Evolutionary conservation across 176 grass and related monocot species (phyloP), one percentile per base, ranked within the genome.

Genomic region (Eleusine indica): DNA sequence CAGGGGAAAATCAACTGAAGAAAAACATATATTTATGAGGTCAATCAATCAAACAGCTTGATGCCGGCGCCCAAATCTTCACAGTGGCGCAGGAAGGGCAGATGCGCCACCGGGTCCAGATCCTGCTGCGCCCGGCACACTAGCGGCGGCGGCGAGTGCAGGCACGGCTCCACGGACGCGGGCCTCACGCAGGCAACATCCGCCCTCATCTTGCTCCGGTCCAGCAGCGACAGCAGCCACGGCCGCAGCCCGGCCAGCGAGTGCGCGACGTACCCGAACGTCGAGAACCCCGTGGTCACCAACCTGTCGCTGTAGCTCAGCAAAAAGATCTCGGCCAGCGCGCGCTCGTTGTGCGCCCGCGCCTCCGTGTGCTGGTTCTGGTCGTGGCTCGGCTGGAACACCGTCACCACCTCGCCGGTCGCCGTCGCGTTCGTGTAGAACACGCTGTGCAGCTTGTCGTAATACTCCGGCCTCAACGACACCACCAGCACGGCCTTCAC

Each of bases 241-340:
- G 94, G 94, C 13, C 84, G 86, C 67, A 84, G 39, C 3, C 89
- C 94, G 1, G 86, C 94, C 4, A 97, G 64, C 58, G 87, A 83
- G 73, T 97, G 85, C 63, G 94, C 89, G 56, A 86, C 83, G 70
- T 97, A 97, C 37, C 91, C 91, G 83, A 94, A 97, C 18, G 94
- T 97, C 2, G 94, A 97, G 87, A 88, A 90, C 54, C 49, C 75
- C 54, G 77, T 86, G 35, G 82, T 90, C 9, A 91, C 71, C 65
- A 91, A 4, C 74, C 4, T 51, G 67, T 94, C 87, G 30, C 67
- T 78, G 70, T 74, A 86, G 82, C 91, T 91, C 30, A 97, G 80
- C 70, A 94, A 82, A 74, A 80, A 90, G 37, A 97, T 91, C 91
- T 94, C 91, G 3, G 94, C 94, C 17, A 90, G 70, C 21, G 94